phyloP scores from a whole-genome alignment of 1,284 basidiomycete species.

The Trichosporon asahii region DNA sequence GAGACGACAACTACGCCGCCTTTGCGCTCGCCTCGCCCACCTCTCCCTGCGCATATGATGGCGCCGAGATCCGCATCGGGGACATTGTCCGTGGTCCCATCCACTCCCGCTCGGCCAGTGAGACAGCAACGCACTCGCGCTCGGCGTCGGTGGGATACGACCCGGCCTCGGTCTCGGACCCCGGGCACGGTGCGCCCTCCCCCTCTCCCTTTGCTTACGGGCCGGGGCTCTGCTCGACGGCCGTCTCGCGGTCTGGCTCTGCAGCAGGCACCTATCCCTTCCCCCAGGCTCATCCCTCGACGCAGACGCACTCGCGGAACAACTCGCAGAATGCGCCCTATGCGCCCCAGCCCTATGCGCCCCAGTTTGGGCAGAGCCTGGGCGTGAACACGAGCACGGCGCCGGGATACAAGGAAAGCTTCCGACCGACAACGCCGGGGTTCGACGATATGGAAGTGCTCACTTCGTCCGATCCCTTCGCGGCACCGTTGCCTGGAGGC shows the following conservation, averaged over 20 bases:
- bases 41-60: not conserved
- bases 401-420: not conserved
- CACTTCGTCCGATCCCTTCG: not conserved
- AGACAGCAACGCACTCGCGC: not conserved
- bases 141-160: not conserved
- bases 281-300: no score
- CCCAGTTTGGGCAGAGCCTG: no score
- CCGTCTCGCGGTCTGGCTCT: not conserved
- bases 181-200: not conserved
- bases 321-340: no score
- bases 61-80: not conserved
- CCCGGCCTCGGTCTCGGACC: not conserved
- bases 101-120: not conserved
- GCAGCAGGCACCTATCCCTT: no score
- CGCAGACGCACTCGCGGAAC: no score
- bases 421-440: not conserved
- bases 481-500: not conserved
- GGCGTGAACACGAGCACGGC: no score
- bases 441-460: not conserved
- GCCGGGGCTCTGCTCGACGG: not conserved
- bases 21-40: no score
- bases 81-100: not conserved
- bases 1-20: not conserved
- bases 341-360: no score
- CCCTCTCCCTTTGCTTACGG: no score